These are phyloP conservation scores for Lactarius hatsudake DNA, from an alignment of 768 basidiomycete genomes.

Conservation along the genomic window DNA sequence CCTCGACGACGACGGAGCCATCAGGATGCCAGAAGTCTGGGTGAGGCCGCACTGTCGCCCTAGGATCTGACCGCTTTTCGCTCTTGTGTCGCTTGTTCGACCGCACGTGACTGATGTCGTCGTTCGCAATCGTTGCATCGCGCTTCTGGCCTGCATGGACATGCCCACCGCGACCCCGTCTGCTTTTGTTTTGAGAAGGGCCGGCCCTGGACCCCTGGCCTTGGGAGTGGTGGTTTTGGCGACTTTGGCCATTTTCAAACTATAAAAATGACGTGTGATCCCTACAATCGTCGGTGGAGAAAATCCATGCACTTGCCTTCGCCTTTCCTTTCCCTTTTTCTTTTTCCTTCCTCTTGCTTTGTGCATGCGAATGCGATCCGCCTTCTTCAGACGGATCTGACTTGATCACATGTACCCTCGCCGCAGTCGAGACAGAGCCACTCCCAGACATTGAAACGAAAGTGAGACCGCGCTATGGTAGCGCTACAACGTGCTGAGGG, in stretches of 20 bases:
- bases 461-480: not conserved
- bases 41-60: constrained; percentile 1
- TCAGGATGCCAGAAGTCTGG: constrained; percentile 37
- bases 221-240: not conserved
- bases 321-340: not conserved
- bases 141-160: constrained; percentile 4
- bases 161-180: not conserved
- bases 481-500: no score
- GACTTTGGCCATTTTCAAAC: not conserved
- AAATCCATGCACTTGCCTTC: not conserved
- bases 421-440: not conserved
- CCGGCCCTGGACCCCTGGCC: not conserved
- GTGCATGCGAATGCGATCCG: not conserved
- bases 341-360: not conserved
- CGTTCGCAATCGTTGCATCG: not conserved
- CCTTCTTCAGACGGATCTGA: not conserved
- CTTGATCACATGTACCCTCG: constrained; percentile 5
- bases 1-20: constrained; percentile 37
- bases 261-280: not conserved
- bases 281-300: not conserved
- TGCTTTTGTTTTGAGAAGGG: not conserved
- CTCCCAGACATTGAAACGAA: not conserved
- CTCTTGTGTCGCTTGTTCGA: constrained; percentile 4
- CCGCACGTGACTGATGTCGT: not conserved
- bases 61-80: not conserved